Conservation (phyloP, 2,329 filamentous ascomycete genomes). For the Penicillium digitatum region DNA sequence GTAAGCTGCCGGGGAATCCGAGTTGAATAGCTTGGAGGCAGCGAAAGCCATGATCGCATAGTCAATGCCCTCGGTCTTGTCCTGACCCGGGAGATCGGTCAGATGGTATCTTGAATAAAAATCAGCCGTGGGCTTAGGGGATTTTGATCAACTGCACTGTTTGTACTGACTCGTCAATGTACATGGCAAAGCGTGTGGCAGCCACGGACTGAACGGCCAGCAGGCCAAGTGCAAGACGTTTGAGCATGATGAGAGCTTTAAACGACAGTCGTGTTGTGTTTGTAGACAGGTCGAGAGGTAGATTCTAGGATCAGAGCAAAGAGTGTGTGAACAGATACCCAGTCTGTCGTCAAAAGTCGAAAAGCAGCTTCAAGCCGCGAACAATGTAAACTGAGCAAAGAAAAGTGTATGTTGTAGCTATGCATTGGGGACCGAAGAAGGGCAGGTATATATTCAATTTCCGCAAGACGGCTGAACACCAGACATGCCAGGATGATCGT, state of each 20-base stretch:
- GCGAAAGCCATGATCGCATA: constrained; percentile 57
- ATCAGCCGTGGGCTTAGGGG: neutral
- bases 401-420: neutral
- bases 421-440: neutral
- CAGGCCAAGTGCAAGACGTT: constrained; percentile 27
- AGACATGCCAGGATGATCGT: constrained; percentile 11
- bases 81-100: constrained; percentile 30
- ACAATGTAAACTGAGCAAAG: neutral
- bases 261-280: neutral
- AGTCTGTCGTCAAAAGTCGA: neutral
- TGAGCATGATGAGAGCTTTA: constrained; percentile 23
- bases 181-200: constrained; percentile 41
- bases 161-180: constrained; percentile 46
- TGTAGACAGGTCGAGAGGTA: neutral
- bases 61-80: constrained; percentile 46
- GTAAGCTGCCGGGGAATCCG: constrained; percentile 43
- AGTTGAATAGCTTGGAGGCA: constrained; percentile 49
- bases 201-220: constrained; percentile 30
- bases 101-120: constrained; percentile 40
- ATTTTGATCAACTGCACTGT: neutral
- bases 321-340: neutral
- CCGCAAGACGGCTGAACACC: neutral
- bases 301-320: neutral
- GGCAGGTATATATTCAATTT: constrained; percentile 7
- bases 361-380: constrained; percentile 8